Evolutionary conservation across 345 rosid genomes (phyloP).

Genomic region (Euclidium syriacum): DNA sequence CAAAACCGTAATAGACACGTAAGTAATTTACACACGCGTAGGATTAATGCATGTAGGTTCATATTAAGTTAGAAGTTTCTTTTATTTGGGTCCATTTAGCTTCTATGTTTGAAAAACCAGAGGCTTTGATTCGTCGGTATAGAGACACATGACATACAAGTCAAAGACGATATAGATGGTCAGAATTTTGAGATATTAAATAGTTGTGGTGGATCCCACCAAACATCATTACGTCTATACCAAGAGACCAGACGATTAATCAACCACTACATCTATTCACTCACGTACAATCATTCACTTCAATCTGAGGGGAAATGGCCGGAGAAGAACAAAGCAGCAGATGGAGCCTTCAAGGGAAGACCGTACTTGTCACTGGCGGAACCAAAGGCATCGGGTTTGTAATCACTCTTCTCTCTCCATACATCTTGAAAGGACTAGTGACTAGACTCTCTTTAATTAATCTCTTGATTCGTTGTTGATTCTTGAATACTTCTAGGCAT

Average conservation of each 20-base stretch:
- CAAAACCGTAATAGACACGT: no score
- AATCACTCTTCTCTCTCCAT: neutral
- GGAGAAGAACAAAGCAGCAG: neutral
- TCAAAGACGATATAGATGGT: no score
- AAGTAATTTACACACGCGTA: no score
- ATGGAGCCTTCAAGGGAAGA: slow-evolving; percentile 15
- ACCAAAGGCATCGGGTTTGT: slow-evolving; percentile 11
- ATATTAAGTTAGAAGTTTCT: no score
- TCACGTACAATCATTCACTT: neutral
- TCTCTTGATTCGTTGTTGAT: neutral
- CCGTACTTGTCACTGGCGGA: slow-evolving; percentile 5
- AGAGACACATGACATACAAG: no score
- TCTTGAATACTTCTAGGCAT: neutral
- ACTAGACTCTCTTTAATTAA: no score
- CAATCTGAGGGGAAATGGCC: neutral
- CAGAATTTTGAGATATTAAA: no score
- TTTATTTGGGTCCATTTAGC: no score
- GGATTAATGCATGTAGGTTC: no score
- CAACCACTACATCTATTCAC: neutral
- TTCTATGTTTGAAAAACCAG: no score
- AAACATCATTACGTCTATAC: neutral
- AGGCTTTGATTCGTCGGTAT: no score
- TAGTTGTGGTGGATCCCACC: neutral
- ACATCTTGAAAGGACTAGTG: neutral
- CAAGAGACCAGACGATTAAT: no score